These are phyloP conservation scores for Phytophthora litchii DNA, from an alignment of 352 stramenopile species.

Conservation along the genomic window DNA sequence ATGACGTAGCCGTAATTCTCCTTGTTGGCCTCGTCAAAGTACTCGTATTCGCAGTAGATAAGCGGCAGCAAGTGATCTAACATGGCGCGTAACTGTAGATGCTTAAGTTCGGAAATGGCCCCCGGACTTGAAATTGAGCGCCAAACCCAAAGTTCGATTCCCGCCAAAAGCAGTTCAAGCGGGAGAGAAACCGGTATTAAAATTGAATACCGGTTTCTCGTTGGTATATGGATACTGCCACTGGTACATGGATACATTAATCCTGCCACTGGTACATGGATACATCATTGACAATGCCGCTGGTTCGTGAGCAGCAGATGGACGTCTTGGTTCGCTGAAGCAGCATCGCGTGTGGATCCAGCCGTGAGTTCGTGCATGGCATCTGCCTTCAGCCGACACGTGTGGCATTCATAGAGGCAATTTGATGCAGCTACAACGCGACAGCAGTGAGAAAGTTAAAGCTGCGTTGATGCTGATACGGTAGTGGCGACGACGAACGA, in stretches of 20 bases:
- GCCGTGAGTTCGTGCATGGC: too few species aligned
- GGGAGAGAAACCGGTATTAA: conserved; percentile 7
- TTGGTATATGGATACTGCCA: neutral
- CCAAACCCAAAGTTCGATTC: conserved; percentile 32
- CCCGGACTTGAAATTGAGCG: conserved; percentile 24
- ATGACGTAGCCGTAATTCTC: conserved; percentile 73
- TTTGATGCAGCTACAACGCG: conserved; percentile 9
- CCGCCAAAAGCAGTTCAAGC: conserved; percentile 34
- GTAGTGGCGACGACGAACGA: conserved; percentile 13
- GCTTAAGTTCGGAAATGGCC: conserved; percentile 8
- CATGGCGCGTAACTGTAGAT: conserved; percentile 16
- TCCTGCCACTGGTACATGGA: neutral
- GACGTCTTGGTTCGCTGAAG: too few species aligned
- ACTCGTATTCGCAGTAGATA: conserved; percentile 47
- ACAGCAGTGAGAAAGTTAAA: conserved; percentile 10
- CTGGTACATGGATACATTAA: too few species aligned
- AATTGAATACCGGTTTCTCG: too few species aligned
- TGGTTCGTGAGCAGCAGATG: too few species aligned
- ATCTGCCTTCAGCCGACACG: too few species aligned
- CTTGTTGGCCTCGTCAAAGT: conserved; percentile 62
- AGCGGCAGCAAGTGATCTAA: conserved; percentile 50
- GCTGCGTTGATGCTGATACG: conserved; percentile 5
- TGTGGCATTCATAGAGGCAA: too few species aligned
- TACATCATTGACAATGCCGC: too few species aligned
- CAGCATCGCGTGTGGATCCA: too few species aligned